Evolutionary conservation across 345 rosid species (phyloP).

Genomic region (Arabis hirsuta): DNA sequence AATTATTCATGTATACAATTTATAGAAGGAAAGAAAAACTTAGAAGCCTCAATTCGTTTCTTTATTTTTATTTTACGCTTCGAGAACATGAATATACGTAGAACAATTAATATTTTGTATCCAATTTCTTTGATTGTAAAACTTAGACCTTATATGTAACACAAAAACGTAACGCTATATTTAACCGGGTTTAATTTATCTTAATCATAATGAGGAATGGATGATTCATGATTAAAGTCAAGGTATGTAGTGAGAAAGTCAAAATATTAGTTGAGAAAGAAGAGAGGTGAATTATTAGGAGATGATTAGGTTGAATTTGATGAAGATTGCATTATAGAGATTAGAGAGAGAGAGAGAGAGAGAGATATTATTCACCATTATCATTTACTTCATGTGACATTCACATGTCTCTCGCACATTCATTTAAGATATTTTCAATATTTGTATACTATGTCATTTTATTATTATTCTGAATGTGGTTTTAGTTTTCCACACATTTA

Average conservation of each 20-base stretch:
- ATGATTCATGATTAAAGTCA: constrained; percentile 13
- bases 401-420: constrained; percentile 28
- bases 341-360: neutral
- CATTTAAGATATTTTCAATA: constrained; percentile 22
- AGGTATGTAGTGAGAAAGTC: constrained; percentile 16
- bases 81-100: neutral
- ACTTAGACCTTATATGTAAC: constrained; percentile 14
- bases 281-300: constrained; percentile 32
- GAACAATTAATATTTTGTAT: neutral
- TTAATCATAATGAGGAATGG: neutral
- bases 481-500: too few relatives aligned
- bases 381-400: constrained; percentile 33
- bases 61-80: too few relatives aligned
- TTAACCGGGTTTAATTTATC: neutral
- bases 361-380: neutral
- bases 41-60: too few relatives aligned
- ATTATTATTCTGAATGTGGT: too few relatives aligned
- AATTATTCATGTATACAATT: too few relatives aligned
- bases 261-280: constrained; percentile 38
- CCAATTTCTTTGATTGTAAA: neutral
- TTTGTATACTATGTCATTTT: too few relatives aligned
- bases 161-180: neutral
- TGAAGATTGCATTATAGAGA: constrained; percentile 4
- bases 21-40: too few relatives aligned
- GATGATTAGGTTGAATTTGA: constrained; percentile 34